Percentiles rank a stretch among this genome's conserved stretches.
phyloP scores from a whole-genome alignment of 75 land plant genomes.

The Pinus tabuliformis region DNA sequence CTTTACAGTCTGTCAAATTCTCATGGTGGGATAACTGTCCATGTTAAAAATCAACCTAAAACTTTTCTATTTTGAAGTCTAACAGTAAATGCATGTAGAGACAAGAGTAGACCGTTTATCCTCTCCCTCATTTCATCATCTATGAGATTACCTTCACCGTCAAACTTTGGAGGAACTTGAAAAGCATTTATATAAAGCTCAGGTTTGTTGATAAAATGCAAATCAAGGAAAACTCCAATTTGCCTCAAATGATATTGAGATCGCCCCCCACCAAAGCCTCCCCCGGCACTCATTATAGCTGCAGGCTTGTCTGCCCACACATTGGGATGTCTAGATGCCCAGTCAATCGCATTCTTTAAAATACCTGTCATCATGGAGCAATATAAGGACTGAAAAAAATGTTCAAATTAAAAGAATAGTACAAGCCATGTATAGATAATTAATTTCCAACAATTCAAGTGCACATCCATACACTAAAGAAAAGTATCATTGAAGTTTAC shows the following conservation, averaged over 20 bases:
- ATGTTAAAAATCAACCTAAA: background rate
- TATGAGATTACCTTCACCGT: constrained; percentile 54
- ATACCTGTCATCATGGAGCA: background rate
- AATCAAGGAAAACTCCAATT: constrained; percentile 28
- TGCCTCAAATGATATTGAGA: constrained; percentile 74
- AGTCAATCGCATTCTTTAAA: background rate
- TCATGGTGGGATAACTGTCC: no score
- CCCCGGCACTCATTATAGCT: constrained; percentile 67
- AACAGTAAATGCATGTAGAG: constrained; percentile 49
- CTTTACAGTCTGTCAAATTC: no score
- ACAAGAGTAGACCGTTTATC: constrained; percentile 35
- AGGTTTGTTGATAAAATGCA: constrained; percentile 9
- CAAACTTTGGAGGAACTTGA: constrained; percentile 62
- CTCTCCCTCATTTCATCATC: constrained; percentile 27
- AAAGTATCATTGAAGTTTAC: background rate
- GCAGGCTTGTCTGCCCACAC: constrained; percentile 73
- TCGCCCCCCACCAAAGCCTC: constrained; percentile 52
- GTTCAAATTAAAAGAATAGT: background rate
- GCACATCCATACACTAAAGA: background rate
- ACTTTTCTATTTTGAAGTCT: constrained; percentile 17
- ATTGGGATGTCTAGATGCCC: constrained; percentile 18
- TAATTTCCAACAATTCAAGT: background rate
- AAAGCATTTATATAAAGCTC: constrained; percentile 55
- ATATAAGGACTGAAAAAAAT: background rate
- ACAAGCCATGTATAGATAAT: background rate